phyloP scores from a whole-genome alignment of 495 filamentous ascomycete species.

The Aspergillus bridgeri region DNA sequence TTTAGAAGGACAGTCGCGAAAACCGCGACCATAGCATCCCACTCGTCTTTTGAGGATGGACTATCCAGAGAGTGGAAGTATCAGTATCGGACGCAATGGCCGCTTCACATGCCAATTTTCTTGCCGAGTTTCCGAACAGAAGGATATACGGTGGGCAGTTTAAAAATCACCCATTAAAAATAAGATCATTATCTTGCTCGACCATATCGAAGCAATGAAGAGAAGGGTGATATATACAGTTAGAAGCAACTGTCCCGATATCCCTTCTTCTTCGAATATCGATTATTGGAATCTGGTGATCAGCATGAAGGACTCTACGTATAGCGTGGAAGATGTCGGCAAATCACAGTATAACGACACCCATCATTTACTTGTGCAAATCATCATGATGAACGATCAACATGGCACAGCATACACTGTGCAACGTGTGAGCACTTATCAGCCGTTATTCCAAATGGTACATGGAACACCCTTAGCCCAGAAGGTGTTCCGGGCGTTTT shows the following conservation, averaged over 20 bases:
- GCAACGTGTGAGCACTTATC: not conserved
- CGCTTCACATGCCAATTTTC: too few relatives aligned
- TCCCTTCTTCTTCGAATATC: not conserved
- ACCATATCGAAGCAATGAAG: not conserved
- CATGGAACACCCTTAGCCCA: not conserved
- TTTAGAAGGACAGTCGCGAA: too few relatives aligned
- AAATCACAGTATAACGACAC: not conserved
- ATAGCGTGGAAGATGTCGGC: not conserved
- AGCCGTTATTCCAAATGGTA: not conserved
- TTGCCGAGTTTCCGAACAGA: not conserved
- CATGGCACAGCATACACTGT: not conserved
- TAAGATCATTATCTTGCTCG: not conserved
- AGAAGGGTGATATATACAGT: not conserved
- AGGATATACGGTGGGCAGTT: not conserved
- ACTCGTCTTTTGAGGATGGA: too few relatives aligned
- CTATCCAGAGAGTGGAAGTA: too few relatives aligned
- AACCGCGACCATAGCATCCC: too few relatives aligned
- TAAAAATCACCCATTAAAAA: not conserved
- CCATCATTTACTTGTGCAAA: not conserved
- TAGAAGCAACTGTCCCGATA: not conserved
- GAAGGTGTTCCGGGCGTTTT: not conserved
- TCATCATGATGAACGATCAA: not conserved
- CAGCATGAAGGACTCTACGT: not conserved
- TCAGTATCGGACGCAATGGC: too few relatives aligned
- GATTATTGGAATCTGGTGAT: not conserved